phyloP scores from a whole-genome alignment of 176 grass and related monocot species.

The Oryza glumipatula region DNA sequence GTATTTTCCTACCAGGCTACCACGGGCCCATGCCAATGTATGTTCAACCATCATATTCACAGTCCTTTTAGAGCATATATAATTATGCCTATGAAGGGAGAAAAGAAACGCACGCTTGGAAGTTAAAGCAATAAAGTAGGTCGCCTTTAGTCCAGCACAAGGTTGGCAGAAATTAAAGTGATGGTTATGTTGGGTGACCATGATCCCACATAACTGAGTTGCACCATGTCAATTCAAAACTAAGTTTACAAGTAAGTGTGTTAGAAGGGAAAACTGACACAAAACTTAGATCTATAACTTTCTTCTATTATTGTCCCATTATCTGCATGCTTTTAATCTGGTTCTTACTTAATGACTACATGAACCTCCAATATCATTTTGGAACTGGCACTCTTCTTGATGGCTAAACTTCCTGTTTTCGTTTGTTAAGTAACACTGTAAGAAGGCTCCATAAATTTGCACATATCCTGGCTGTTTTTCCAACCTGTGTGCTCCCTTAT shows the following conservation, averaged over 20 bases:
- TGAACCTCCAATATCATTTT: neutral
- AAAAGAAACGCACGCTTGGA: constrained; percentile 26
- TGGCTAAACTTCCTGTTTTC: neutral
- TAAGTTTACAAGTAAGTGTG: neutral
- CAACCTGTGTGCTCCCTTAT: constrained; percentile 24
- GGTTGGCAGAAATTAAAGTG: neutral
- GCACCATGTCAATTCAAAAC: constrained; percentile 10
- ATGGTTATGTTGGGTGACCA: constrained; percentile 10
- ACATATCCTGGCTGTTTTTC: neutral
- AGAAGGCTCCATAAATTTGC: neutral
- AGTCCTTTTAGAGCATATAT: neutral
- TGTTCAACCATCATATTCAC: constrained; percentile 4
- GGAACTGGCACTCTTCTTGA: too few species aligned
- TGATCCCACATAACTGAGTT: constrained; percentile 22
- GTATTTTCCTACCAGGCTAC: neutral
- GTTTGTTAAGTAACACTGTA: neutral
- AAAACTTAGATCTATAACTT: neutral
- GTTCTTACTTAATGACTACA: neutral
- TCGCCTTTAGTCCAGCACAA: neutral
- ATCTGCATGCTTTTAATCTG: neutral
- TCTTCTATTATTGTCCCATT: neutral
- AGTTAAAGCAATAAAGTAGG: constrained; percentile 9
- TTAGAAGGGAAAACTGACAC: neutral
- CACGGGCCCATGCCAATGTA: neutral
- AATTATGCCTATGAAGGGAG: constrained; percentile 1